Evolutionary conservation across 345 rosid genomes (phyloP).

Genomic region (Boechera retrofracta): DNA sequence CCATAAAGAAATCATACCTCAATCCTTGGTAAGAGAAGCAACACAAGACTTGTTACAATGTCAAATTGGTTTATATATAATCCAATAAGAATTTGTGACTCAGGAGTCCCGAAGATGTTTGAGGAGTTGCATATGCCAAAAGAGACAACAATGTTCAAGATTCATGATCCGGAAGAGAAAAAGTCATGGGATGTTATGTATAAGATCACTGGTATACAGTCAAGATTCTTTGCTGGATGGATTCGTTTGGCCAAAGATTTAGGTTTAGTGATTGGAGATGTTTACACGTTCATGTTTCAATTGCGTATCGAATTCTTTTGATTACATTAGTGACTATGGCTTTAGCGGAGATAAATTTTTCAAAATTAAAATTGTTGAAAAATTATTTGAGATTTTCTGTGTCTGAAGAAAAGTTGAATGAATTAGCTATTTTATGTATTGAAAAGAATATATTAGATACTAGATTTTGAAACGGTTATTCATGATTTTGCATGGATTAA

Average conservation of each 20-base stretch:
- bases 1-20: slow-evolving; percentile 35
- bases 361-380: too few species aligned
- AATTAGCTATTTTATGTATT: too few species aligned
- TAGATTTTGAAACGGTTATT: too few species aligned
- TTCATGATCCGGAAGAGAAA: background rate
- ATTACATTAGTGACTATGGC: too few species aligned
- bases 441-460: too few species aligned
- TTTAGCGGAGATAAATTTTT: too few species aligned
- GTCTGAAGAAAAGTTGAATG: too few species aligned
- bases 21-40: slow-evolving; percentile 35
- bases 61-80: slow-evolving; percentile 1
- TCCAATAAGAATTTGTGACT: background rate
- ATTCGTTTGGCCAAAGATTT: slow-evolving; percentile 25
- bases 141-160: slow-evolving; percentile 18
- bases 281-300: slow-evolving; percentile 20
- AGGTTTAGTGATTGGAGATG: slow-evolving; percentile 34
- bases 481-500: too few species aligned
- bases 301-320: too few species aligned
- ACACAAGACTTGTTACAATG: slow-evolving; percentile 3
- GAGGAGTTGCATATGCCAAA: slow-evolving; percentile 12
- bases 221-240: slow-evolving; percentile 42
- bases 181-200: slow-evolving; percentile 34
- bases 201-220: background rate
- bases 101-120: slow-evolving; percentile 24
- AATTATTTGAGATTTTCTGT: too few species aligned